Percentiles rank a stretch among this genome's conserved stretches.
Conservation (phyloP, 495 filamentous ascomycete genomes). For the Evansstolkia leycettana region DNA sequence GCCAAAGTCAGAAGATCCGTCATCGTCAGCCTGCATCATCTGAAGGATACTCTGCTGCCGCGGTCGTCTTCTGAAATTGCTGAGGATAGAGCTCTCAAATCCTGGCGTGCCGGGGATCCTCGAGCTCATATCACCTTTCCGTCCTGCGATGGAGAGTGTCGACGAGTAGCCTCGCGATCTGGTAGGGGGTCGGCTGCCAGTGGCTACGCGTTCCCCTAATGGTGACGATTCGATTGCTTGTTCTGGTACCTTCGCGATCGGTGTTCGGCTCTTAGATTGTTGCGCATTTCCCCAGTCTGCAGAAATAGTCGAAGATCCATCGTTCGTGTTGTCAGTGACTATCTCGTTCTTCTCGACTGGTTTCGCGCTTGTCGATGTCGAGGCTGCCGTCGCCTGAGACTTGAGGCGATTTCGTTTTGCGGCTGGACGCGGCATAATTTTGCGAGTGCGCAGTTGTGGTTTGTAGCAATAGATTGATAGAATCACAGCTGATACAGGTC, state of each 20-base stretch:
- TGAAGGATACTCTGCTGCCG: constrained; percentile 58
- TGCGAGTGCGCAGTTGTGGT: too few relatives aligned
- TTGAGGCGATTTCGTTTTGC: constrained; percentile 24
- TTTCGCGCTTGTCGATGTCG: constrained; percentile 1
- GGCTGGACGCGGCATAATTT: constrained; percentile 37
- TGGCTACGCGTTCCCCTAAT: constrained; percentile 19
- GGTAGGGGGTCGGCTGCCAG: constrained; percentile 29
- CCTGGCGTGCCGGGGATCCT: constrained; percentile 38
- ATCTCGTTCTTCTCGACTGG: not conserved
- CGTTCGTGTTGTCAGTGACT: constrained; percentile 1
- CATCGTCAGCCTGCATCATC: constrained; percentile 44
- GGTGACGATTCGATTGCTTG: constrained; percentile 32
- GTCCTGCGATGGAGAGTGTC: constrained; percentile 28
- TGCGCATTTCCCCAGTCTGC: constrained; percentile 9
- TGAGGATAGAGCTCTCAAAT: constrained; percentile 41
- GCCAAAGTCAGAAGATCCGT: constrained; percentile 33
- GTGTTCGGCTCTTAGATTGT: constrained; percentile 22
- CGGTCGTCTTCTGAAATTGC: constrained; percentile 51
- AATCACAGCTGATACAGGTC: too few relatives aligned
- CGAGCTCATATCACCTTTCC: constrained; percentile 28
- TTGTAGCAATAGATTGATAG: too few relatives aligned
- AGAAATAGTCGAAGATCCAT: not conserved
- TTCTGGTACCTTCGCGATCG: constrained; percentile 19
- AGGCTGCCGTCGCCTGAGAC: constrained; percentile 6
- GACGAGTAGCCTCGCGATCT: constrained; percentile 37